Evolutionary conservation across 1,139 yeast genomes (phyloP), one percentile per base, ranked within the genome.

Genomic region (Blastobotrys proliferans): DNA sequence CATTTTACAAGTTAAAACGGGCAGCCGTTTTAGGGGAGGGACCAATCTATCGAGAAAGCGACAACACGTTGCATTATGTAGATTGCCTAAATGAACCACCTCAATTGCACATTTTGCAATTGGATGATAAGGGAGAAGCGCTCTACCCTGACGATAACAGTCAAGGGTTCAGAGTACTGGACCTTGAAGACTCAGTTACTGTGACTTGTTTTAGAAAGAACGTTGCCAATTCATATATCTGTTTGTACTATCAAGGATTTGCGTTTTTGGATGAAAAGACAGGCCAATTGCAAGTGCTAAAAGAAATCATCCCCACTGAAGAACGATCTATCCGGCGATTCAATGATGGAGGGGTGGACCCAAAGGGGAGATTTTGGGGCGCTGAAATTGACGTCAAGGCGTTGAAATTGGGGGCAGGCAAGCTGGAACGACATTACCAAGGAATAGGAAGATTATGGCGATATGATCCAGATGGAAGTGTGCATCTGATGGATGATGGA

Each of bases 381-480:
- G 50, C 51, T 3, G 55, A 51, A 31, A 62, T 63, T 24, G 67
- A 63, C 40, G 59, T 62, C 30, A 45, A 50, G 35, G 67, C 61
- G 43, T 50, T 62, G 45, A 54, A 50, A 29, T 38, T 38, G 48
- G 62, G 49, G 40, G 54, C 40, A n/a, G 51, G 51, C 17, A 44
- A 41, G 44, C 37, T 39, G 17, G 41, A 46, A 21, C 36, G n/a
- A 43, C 61, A 58, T 38, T 48, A 51, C 35, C 48, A 53, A 33
- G 61, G 63, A 2, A 38, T 54, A 13, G 69, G 69, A n/a, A 49
- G 63, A 21, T 52, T 65, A 19, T 66, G 67, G 65, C 49, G 66
- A 29, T 62, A 61, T 44, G 67, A 63, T 39, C 62, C 65, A 2
- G 57, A 59, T 38, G 53, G 54, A 38, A 49, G 42, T 16, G 38